Evolutionary conservation across 441 rosid genomes (phyloP).

Genomic region (Erysimum cheiri): DNA sequence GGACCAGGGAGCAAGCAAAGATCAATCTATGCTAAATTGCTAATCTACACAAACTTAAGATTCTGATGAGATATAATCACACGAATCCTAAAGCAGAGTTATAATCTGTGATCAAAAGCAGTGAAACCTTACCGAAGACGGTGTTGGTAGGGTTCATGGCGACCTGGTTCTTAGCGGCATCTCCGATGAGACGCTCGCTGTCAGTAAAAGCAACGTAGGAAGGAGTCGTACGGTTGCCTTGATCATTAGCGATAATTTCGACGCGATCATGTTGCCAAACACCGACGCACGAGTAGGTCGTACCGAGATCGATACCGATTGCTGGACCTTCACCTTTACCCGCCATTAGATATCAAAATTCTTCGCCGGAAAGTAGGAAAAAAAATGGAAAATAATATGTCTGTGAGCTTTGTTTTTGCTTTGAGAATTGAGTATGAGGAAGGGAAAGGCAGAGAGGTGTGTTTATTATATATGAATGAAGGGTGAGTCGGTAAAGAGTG

Average conservation of each 20-base stretch:
- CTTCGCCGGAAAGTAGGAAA: background rate
- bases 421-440: background rate
- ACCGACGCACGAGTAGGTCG: constrained; percentile 70
- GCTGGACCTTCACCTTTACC: constrained; percentile 70
- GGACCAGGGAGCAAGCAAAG: too few relatives aligned
- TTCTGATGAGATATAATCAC: background rate
- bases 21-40: background rate
- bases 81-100: background rate
- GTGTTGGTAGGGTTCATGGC: constrained; percentile 74
- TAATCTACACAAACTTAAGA: background rate
- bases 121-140: constrained; percentile 59
- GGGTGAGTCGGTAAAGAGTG: constrained; percentile 18
- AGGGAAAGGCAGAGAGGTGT: background rate
- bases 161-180: constrained; percentile 73
- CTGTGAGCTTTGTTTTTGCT: background rate
- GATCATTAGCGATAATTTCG: constrained; percentile 75
- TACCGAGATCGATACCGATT: constrained; percentile 72
- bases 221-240: constrained; percentile 76
- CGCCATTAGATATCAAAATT: constrained; percentile 44
- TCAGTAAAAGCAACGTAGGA: constrained; percentile 73
- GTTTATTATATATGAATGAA: constrained; percentile 4
- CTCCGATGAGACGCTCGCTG: constrained; percentile 61
- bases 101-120: background rate
- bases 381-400: background rate
- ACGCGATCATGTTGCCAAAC: constrained; percentile 76